Percentiles rank a stretch among this genome's conserved stretches.
Conservation (phyloP, 1,284 basidiomycete species). For the Wolfiporia cocos region DNA sequence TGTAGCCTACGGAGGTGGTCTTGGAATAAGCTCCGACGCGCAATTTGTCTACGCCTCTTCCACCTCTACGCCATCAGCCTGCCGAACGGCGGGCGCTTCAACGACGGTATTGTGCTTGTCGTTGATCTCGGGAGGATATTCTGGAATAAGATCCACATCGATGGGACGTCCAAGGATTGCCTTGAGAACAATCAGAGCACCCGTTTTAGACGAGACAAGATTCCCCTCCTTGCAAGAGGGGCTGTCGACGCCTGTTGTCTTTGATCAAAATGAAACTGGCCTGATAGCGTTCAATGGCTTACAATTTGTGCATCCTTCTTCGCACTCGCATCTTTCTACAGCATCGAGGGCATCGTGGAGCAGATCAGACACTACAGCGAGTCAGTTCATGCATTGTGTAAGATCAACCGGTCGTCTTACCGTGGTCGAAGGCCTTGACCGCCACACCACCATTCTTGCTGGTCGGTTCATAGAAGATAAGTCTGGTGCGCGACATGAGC, state of each 20-base stretch:
- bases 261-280: not conserved
- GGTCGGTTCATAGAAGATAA: slow-evolving; percentile 80
- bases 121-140: slow-evolving; percentile 14
- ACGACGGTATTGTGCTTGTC: slow-evolving; percentile 42
- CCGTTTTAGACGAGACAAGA: slow-evolving; percentile 61
- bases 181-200: slow-evolving; percentile 65
- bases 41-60: slow-evolving; percentile 30
- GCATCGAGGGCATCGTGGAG: slow-evolving; percentile 57
- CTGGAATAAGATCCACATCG: slow-evolving; percentile 34
- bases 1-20: too few relatives aligned
- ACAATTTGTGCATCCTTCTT: slow-evolving; percentile 73
- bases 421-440: slow-evolving; percentile 80
- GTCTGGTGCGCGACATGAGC: slow-evolving; percentile 43
- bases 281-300: slow-evolving; percentile 16
- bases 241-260: slow-evolving; percentile 52
- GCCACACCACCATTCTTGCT: slow-evolving; percentile 71
- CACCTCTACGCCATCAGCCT: slow-evolving; percentile 41
- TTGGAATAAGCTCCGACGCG: too few relatives aligned
- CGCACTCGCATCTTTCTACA: slow-evolving; percentile 67
- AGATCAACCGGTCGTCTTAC: slow-evolving; percentile 34
- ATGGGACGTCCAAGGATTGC: slow-evolving; percentile 53
- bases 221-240: slow-evolving; percentile 61
- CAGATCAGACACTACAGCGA: slow-evolving; percentile 47
- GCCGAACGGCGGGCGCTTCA: slow-evolving; percentile 43
- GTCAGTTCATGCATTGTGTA: not conserved